Evolutionary conservation across 2,329 filamentous ascomycete genomes (phyloP).

Genomic region (Fusarium austroafricanum): DNA sequence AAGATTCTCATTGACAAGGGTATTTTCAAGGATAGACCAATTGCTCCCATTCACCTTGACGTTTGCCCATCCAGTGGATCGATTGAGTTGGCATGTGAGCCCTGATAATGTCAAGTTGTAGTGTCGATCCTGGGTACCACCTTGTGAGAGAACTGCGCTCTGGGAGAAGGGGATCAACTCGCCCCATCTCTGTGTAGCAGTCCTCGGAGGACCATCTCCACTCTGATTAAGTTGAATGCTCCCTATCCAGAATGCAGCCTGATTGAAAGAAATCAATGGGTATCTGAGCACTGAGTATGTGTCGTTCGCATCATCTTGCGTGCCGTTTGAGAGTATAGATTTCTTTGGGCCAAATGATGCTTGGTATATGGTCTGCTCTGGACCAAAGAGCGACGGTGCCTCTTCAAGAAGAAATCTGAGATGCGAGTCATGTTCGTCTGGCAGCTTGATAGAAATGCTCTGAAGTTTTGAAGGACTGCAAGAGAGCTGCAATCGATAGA

Average conservation of each 20-base stretch:
- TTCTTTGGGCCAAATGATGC: slow-evolving; percentile 1
- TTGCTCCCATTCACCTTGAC: slow-evolving; percentile 8
- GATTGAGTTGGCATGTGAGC: slow-evolving; percentile 7
- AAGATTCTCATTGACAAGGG: not conserved
- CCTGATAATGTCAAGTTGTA: slow-evolving; percentile 17
- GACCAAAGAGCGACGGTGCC: not conserved
- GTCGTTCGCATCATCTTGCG: not conserved
- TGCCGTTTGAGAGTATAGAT: not conserved
- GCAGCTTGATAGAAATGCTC: not conserved
- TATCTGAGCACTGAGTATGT: not conserved
- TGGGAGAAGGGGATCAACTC: slow-evolving; percentile 3
- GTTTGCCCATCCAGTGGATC: slow-evolving; percentile 20
- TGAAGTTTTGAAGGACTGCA: slow-evolving; percentile 3
- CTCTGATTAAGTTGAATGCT: not conserved
- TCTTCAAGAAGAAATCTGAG: slow-evolving; percentile 13
- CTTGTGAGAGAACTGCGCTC: not conserved
- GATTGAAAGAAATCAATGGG: slow-evolving; percentile 15
- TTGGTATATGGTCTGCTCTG: not conserved
- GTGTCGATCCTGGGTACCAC: not conserved
- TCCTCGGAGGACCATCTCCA: not conserved
- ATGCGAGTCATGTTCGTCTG: not conserved
- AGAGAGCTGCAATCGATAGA: slow-evolving; percentile 7
- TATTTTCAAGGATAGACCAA: slow-evolving; percentile 4
- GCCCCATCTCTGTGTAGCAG: not conserved
- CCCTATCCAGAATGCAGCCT: slow-evolving; percentile 16